Evolutionary conservation across 2,329 filamentous ascomycete species (phyloP), one percentile per base, ranked within the genome.

Genomic region (Aspergillus sp.): DNA sequence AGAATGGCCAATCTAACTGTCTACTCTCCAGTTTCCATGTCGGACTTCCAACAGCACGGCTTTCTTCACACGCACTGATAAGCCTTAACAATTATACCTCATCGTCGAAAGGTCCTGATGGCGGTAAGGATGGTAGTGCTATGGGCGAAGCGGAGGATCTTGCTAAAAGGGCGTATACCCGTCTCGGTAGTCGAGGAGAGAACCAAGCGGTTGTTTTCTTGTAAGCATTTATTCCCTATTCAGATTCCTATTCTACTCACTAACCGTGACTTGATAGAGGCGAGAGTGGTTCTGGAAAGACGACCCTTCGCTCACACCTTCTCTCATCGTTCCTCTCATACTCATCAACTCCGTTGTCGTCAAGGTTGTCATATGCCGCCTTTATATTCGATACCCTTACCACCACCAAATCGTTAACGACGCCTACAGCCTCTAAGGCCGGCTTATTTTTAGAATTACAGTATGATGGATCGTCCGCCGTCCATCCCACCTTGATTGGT

Each of bases 381-480:
- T 99, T 97, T 73, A 86, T 98, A 59, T 99, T 99, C 73, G 95
- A 99, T 72, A 90, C 91, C 2, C 84, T 99, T 59, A 99, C 95
- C 5, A 98, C 95, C 1, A 99, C 95, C 24, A 99, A 99, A 79
- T 96, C 93, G 2, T 88, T 93, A 35, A 98, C 93, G 1, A 98
- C 93, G 0, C 93, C 93, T 1, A 96, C 91, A 2, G 95, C 95
- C 27, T 98, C 93, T 51, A 98, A 98, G 75, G 90, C 95, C 11
- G 95, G 95, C 62, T 83, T 99, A 15, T 96, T 96, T 72, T 95
- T 95, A 73, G 95, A 99, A 75, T 82, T 99, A 43, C 95, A 99
- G 75, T 99, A 99, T 73, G 93, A 99, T 73, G 96, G 91, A 1
- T 86, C 91, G 0, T 88, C 92, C 0, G 89, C 88, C 0, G 88